Base-by-base conservation (phyloP, 2,329 filamentous ascomycete species). In the Aspergillus sojae region DNA sequence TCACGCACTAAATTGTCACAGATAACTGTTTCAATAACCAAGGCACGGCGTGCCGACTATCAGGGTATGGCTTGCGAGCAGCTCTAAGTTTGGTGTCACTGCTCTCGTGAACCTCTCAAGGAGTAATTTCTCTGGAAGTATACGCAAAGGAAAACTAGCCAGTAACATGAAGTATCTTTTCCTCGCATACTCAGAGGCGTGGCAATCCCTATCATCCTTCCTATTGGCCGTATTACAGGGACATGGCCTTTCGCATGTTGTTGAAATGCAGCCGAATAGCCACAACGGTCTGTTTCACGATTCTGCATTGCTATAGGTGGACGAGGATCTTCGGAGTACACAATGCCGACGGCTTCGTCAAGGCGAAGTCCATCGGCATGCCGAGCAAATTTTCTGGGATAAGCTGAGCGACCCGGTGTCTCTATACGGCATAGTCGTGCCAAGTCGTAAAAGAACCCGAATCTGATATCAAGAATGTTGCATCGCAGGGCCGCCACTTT, bases 351-450 rank as follows among this genome's bases (percentile, higher is more conserved):
- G 46, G 28, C 55, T 26, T 23, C 36, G 32, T 57, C 19, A 52
- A 52, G 9, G 26, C 6, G 30, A 50, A 30, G 34, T 30, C 50
- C 52, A 34, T 69, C 67, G 67, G 67, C 67, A 67, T 69, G 65
- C 67, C 67, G 67, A 69, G 43, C 30, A 41, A 52, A 46, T 52
- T 52, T 32, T 43, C 19, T 50, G 34, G 39, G 43, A 43, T 46
- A 46, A 19, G 46, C 45, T 54, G 55, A 3, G 59, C 46, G 23
- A 58, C 57, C 50, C 65, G 63, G 63, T 66, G 67, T 67, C 65
- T 50, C 61, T 58, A 66, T 69, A 56, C 46, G 62, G 67, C 46
- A 67, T 62, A 62, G 53, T 39, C 53, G n/a, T 57, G 55, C 45
- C 62, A 62, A 62, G 58, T 60, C 57, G 61, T 43, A 50, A 30